Evolutionary conservation across 2,329 filamentous ascomycete species (phyloP), one percentile per base, ranked within the genome.

Genomic region (Graphilbum sp.): DNA sequence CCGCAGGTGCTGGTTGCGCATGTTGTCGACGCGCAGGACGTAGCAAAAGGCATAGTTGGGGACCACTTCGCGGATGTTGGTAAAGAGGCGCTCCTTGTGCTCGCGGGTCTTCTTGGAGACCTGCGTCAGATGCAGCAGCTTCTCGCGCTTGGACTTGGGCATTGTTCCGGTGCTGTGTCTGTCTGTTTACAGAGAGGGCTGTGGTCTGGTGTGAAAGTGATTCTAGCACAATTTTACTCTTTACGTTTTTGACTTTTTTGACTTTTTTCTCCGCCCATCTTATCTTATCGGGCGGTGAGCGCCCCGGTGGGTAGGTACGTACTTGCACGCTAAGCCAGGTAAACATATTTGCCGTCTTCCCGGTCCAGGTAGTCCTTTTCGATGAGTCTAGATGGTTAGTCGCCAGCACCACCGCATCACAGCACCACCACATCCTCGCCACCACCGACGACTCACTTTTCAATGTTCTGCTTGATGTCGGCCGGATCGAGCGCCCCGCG

Each of bases 401-500:
- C n/a, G n/a, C n/a, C n/a, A n/a, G n/a, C n/a, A n/a, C n/a, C n/a
- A n/a, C n/a, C n/a, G n/a, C n/a, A n/a, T n/a, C n/a, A n/a, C n/a
- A n/a, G n/a, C n/a, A n/a, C n/a, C n/a, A n/a, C 11, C 7, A 29
- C 7, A 29, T 5, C 10, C 27, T 13, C 27, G 5, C 13, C n/a
- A 16, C 16, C 23, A 18, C 25, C 10, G 27, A 36, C 31, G 23
- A 68, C 79, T 52, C 59, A 87, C 75, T 83, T 86, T 58, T 96
- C 90, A 57, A 98, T 95, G 56, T 96, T 92, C 62, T 80, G 79
- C 73, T 98, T 98, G 47, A 98, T 96, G 45, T 90, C 85, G 2
- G 67, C 66, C 31, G 86, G 72, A 52, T 93, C 87, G 42, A 98
- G 66, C 16, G 83, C 84, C 13, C 90, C 92, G 39, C 90, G 69